Base-by-base conservation (phyloP, 768 basidiomycete genomes). In the Russula lepida region DNA sequence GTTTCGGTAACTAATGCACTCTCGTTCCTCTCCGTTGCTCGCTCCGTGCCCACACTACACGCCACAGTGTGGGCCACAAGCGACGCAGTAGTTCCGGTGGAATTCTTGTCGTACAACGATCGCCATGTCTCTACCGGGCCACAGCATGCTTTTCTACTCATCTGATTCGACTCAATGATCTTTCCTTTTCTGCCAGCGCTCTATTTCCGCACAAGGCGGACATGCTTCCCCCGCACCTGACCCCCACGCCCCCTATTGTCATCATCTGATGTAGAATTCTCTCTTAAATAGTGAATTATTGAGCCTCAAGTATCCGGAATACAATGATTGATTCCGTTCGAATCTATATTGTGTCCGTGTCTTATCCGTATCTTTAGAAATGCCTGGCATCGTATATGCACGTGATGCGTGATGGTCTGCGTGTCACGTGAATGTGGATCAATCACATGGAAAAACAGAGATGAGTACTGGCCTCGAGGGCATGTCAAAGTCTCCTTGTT, bases 211-310 rank as follows among this genome's bases (percentile, higher is more conserved):
- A 52, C 32, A 41, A 39, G 58, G 37, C 52, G 46, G 47, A 58
- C 62, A 63, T 54, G 62, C 62, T 58, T 63, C 62, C 37, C 51
- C 56, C 37, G 61, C 61, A 63, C 62, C 62, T 63, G 62, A 63
- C 62, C 46, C 21, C 62, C 62, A 63, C 62, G 56, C 57, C 61
- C 54, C 61, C 43, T 63, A 53, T 51, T 43, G 55, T 47, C 44
- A 47, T 54, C 52, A 54, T 58, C 52, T 63, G 62, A 63, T 63
- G 56, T 54, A 46, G 56, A 21, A 48, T 53, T 63, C 46, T 53
- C 51, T 53, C 50, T 58, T 30, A 54, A 58, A 54, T 54, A 54
- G 46, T 58, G 60, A 53, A 52, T 49, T 32, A 49, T 53, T 9
- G 28, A 62, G 43, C 55, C 56, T 37, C 50, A 39, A 53, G 35